These are phyloP conservation scores for Berkeleyomyces basicola DNA, from an alignment of 2,329 filamentous ascomycete species.

Conservation along the genomic window DNA sequence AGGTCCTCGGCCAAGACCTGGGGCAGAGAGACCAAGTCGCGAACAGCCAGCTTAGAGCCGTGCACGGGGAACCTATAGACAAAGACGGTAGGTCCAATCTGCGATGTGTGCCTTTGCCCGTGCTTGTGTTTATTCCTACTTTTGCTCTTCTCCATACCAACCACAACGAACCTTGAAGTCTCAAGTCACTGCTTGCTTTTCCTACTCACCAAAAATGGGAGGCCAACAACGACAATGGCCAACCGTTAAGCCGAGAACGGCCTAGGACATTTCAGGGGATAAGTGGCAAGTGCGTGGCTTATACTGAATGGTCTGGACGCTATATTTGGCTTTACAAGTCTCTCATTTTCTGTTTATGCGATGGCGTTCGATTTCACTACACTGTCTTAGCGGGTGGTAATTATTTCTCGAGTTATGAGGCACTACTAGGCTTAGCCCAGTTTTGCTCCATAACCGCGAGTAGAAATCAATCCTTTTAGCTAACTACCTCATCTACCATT, in stretches of 20 bases:
- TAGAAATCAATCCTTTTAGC: neutral
- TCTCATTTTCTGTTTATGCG: neutral
- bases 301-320: no score
- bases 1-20: neutral
- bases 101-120: neutral
- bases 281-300: slow-evolving; percentile 1
- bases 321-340: neutral
- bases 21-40: neutral
- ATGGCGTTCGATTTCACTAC: neutral
- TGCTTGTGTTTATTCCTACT: neutral
- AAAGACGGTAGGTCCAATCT: neutral
- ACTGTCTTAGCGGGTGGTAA: neutral
- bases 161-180: neutral
- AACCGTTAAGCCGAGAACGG: neutral
- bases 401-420: neutral
- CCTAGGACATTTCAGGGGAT: neutral
- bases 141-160: neutral
- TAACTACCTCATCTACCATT: neutral
- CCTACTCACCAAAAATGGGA: neutral
- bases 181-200: neutral
- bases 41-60: neutral
- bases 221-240: neutral
- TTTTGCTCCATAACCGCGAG: neutral
- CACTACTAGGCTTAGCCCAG: neutral
- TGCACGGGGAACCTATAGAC: neutral